Conservation (phyloP, 768 basidiomycete species). For the Dictyophora rubrovolvata region DNA sequence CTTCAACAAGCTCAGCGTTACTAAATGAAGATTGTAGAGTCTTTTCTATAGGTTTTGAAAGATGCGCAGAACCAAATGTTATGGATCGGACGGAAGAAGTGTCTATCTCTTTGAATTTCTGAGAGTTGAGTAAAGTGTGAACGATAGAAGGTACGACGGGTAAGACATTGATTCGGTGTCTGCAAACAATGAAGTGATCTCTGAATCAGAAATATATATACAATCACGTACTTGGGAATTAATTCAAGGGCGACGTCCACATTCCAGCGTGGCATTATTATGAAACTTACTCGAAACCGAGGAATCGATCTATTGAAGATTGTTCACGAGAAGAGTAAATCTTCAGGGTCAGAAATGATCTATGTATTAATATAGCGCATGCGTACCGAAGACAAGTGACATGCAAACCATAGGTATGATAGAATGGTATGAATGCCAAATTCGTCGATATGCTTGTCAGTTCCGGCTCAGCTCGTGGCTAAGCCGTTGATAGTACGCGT, state of each 20-base stretch:
- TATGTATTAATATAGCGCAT: background rate
- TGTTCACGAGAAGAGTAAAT: background rate
- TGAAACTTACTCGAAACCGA: constrained; percentile 36
- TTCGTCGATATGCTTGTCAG: constrained; percentile 36
- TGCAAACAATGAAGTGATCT: constrained; percentile 15
- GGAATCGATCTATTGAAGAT: constrained; percentile 34
- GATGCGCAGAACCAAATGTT: constrained; percentile 54
- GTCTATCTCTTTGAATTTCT: constrained; percentile 34
- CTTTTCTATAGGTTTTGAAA: constrained; percentile 39
- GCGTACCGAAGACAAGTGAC: constrained; percentile 29
- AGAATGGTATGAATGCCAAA: constrained; percentile 56
- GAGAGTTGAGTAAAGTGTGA: constrained; percentile 55
- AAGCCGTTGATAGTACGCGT: too few species aligned
- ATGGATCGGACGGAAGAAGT: constrained; percentile 38
- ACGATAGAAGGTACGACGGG: constrained; percentile 52
- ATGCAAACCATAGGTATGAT: constrained; percentile 60
- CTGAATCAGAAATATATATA: background rate
- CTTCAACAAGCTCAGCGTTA: constrained; percentile 24
- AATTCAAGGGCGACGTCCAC: constrained; percentile 36
- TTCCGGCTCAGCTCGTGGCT: constrained; percentile 16
- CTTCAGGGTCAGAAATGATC: background rate
- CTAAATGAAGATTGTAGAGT: constrained; percentile 28
- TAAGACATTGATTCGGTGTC: constrained; percentile 45
- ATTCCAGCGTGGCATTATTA: constrained; percentile 55
- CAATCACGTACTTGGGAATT: constrained; percentile 44